Evolutionary conservation across 306 rosid genomes (phyloP), one percentile per base, ranked within the genome.

Genomic region (Coriaria nepalensis): DNA sequence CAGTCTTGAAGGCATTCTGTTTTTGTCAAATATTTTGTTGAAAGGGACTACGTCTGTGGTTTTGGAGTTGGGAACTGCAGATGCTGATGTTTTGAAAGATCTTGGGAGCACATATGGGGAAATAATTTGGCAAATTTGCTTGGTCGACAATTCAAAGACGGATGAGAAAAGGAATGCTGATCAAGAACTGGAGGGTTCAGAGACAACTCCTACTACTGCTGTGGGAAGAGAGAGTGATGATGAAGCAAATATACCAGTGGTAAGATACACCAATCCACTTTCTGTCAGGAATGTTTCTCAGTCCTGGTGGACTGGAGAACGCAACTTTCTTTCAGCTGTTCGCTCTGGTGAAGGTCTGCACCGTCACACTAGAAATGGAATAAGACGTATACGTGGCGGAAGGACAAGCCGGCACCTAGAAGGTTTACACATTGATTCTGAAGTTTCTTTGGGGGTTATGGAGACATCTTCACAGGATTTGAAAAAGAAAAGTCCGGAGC

Each of bases 401-500:
- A 79, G 98, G 67, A 61, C 87, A 57, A 73, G 74, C 48, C 84
- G 94, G 37, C 94, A 78, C 62, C 44, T 81, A 66, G 98, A 85
- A 66, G 78, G 86, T 61, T 65, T 82, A 39, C 64, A 69, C 68
- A 62, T 79, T 61, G 98, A 85, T 63, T 75, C 87, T 43, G 98
- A 90, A 57, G 70, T 74, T 58, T 66, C 94, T 47, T 57, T 81
- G 37, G 62, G 70, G 58, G 67, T 67, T 55, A 54, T 55, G 0
- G 98, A 85, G 68, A 49, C 70, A 66, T 59, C 86, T 33, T 66
- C 85, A 41, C 95, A 74, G 56, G 95, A 90, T 72, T 54, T 79
- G 70, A 85, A 81, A 65, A 90, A 85, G 84, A 90, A 90, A 79
- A 85, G 95, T 46, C 98, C 98, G 12, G 94, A 81, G 44, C 79